A percentile compares a stretch with the other conserved stretches of the same genome.
These are phyloP conservation scores for Annulohypoxylon bovei DNA, from an alignment of 495 filamentous ascomycete species.

Conservation along the genomic window DNA sequence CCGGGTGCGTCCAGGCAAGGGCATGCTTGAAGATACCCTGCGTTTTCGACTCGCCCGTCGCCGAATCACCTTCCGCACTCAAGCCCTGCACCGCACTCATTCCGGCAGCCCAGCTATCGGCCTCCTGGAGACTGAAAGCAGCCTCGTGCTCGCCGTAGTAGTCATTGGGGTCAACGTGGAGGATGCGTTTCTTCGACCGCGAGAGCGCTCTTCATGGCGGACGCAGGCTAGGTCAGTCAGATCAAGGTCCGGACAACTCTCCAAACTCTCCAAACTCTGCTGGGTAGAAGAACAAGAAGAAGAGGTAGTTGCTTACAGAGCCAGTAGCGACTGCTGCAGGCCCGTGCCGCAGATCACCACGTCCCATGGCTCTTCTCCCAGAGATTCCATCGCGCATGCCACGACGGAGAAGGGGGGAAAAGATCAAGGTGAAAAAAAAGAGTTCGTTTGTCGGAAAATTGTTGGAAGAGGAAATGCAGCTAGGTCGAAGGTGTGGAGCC, in stretches of 20 bases:
- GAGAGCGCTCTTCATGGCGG: slow-evolving; percentile 80
- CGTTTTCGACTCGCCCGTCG: not conserved
- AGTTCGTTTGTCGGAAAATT: slow-evolving; percentile 48
- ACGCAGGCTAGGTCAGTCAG: slow-evolving; percentile 73
- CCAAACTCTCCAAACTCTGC: not conserved
- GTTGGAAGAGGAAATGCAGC: slow-evolving; percentile 47
- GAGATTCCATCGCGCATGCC: slow-evolving; percentile 73
- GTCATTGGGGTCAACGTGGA: slow-evolving; percentile 86
- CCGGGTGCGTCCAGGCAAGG: slow-evolving; percentile 41
- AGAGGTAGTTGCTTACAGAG: slow-evolving; percentile 74
- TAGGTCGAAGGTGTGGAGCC: slow-evolving; percentile 35
- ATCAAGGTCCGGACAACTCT: slow-evolving; percentile 44
- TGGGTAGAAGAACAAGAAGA: slow-evolving; percentile 2
- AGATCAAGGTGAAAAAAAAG: slow-evolving; percentile 9
- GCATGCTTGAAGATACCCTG: slow-evolving; percentile 39
- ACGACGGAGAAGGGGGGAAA: slow-evolving; percentile 41
- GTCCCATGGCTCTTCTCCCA: slow-evolving; percentile 87
- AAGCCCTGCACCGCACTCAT: slow-evolving; percentile 21
- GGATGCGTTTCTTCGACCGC: slow-evolving; percentile 87
- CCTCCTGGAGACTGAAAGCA: slow-evolving; percentile 86
- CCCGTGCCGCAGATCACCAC: slow-evolving; percentile 91
- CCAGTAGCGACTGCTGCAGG: slow-evolving; percentile 87
- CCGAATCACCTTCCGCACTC: not conserved
- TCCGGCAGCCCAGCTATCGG: slow-evolving; percentile 71
- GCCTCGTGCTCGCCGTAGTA: slow-evolving; percentile 91